A percentile compares a stretch with the other conserved stretches of the same genome.
Evolutionary conservation across 2,329 filamentous ascomycete genomes (phyloP).

Genomic region (Myrmaecium sp.): DNA sequence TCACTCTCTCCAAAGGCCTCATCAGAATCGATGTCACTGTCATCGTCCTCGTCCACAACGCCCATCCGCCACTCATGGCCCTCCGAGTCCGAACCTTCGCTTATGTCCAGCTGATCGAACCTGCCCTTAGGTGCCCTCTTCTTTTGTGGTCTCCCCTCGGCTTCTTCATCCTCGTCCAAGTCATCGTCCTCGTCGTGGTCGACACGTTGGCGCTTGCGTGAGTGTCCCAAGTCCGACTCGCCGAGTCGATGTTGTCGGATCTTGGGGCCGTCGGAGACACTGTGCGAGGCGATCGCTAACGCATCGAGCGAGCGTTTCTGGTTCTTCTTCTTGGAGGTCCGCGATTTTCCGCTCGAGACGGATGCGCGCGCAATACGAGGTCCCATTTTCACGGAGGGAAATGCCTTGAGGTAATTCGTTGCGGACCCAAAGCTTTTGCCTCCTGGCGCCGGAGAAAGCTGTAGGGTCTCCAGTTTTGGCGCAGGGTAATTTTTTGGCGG

Average conservation of each 20-base stretch:
- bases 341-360: constrained; percentile 14
- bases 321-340: constrained; percentile 22
- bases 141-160: constrained; percentile 13
- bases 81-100: constrained; percentile 68
- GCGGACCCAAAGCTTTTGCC: constrained; percentile 2
- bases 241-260: constrained; percentile 42
- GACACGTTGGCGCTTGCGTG: constrained; percentile 24
- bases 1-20: constrained; percentile 84
- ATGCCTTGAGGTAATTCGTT: neutral
- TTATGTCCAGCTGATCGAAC: constrained; percentile 32
- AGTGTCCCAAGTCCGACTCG: constrained; percentile 25
- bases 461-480: constrained; percentile 10
- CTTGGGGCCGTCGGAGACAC: constrained; percentile 35
- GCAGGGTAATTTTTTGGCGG: neutral
- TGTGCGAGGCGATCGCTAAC: constrained; percentile 44
- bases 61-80: constrained; percentile 77
- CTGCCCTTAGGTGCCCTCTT: constrained; percentile 15
- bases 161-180: constrained; percentile 26
- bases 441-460: too few species aligned
- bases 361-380: constrained; percentile 25
- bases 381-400: constrained; percentile 25
- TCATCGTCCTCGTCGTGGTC: constrained; percentile 36
- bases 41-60: constrained; percentile 46
- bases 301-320: constrained; percentile 43
- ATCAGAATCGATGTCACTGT: constrained; percentile 54